A percentile compares a stretch with the other conserved stretches of the same genome.
These are phyloP conservation scores for Jacaranda mimosifolia DNA, from an alignment of 257 asterid species.

Conservation along the genomic window DNA sequence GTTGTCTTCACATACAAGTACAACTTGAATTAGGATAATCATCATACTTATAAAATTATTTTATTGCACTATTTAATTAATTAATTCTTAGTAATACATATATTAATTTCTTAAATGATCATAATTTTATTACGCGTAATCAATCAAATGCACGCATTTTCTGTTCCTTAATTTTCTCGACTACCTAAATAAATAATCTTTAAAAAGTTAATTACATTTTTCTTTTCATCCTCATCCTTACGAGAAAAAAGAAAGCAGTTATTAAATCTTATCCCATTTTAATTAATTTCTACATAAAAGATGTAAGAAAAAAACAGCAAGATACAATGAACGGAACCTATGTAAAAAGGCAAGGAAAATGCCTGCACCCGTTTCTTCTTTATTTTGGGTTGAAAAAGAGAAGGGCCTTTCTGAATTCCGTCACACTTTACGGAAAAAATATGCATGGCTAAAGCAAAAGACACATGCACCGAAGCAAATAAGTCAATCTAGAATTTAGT, in stretches of 20 bases:
- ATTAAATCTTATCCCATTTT: slow-evolving; percentile 33
- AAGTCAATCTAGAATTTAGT: slow-evolving; percentile 16
- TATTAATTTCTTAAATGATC: not conserved
- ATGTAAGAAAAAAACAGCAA: slow-evolving; percentile 11
- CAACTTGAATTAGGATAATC: slow-evolving; percentile 26
- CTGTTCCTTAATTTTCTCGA: not conserved
- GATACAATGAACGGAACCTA: slow-evolving; percentile 45
- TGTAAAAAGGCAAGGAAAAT: slow-evolving; percentile 10
- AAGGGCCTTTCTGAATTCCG: slow-evolving; percentile 42
- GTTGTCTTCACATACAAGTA: slow-evolving; percentile 46
- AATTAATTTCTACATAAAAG: not conserved
- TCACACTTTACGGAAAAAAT: slow-evolving; percentile 41
- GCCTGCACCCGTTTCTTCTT: slow-evolving; percentile 7
- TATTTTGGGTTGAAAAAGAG: slow-evolving; percentile 31
- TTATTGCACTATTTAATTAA: not conserved
- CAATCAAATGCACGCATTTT: not conserved
- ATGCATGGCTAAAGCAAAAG: slow-evolving; percentile 43
- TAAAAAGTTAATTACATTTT: not conserved
- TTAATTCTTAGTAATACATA: not conserved
- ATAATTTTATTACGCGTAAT: slow-evolving; percentile 4
- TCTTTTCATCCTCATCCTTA: not conserved
- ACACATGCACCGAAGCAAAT: slow-evolving; percentile 31
- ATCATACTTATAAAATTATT: not conserved
- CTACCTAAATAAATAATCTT: not conserved
- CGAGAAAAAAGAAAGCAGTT: slow-evolving; percentile 14